Percentiles rank a stretch among this genome's conserved stretches.
Conservation (phyloP, 148 eudicot species). For the Cornus florida region DNA sequence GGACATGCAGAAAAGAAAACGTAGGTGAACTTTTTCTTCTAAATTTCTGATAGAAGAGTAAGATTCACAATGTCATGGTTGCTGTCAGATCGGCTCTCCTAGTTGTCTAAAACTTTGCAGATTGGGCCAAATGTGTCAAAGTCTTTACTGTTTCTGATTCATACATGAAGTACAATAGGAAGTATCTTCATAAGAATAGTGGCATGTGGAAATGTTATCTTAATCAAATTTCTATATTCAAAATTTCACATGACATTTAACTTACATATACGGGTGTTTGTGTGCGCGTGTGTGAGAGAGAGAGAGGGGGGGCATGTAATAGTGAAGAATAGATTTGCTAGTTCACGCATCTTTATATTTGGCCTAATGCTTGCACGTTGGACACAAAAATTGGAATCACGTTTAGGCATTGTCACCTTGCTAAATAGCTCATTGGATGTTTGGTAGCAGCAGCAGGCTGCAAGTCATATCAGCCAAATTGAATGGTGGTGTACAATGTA, state of each 20-base stretch:
- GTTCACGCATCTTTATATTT: background rate
- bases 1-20: slow-evolving; percentile 83
- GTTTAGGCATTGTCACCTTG: background rate
- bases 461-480: background rate
- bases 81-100: background rate
- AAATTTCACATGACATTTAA: background rate
- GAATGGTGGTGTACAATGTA: background rate
- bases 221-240: background rate
- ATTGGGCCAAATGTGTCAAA: background rate
- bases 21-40: slow-evolving; percentile 35
- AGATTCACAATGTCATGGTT: background rate
- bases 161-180: background rate
- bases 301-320: background rate
- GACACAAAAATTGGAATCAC: background rate
- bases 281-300: background rate
- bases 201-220: background rate
- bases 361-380: slow-evolving; percentile 4
- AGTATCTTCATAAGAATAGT: background rate
- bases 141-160: background rate
- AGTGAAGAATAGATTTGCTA: background rate
- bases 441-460: background rate
- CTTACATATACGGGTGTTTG: background rate
- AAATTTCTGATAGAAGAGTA: background rate
- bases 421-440: background rate
- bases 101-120: background rate